Base-by-base conservation (phyloP, 495 filamentous ascomycete genomes). In the Penicillium odoratum region DNA sequence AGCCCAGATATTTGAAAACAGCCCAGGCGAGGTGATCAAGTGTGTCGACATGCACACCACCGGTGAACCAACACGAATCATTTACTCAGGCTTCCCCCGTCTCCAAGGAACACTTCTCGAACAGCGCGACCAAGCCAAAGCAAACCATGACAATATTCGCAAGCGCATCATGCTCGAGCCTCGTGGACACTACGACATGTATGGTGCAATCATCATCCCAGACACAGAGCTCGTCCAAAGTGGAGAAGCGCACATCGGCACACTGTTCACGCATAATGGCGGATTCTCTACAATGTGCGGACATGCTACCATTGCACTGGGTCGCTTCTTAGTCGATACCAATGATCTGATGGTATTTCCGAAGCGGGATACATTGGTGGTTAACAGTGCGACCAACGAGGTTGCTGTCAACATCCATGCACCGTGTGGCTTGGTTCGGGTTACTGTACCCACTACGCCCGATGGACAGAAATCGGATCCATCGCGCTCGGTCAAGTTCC, bases 201-300 rank as follows among this genome's bases (percentile, higher is more conserved):
- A 73, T 53, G 70, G 70, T 1, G 70, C 70, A 3, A 67, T 73
- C 40, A 59, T 73, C 46, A 26, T 56, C 1, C 59, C 57, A 1
- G 62, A 69, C n/a, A 70, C 68, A 15, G 70, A 73, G 31, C 58
- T 69, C 7, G 66, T 73, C 21, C 47, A 26, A 9, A 34, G 33
- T 18, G 57, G 79, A 77, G 76, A 82, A 72, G 74, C 65, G 62
- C 34, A 84, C 74, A 70, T 70, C 10, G 53, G 53, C 11, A 49
- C 45, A 26, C 21, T 56, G 11, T 56, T 69, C 57, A 66, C 57
- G 82, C 65, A 89, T 52, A 85, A 92, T 49, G 87, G 88, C 48
- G 92, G 90, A 25, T 96, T 91, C 66, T 81, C 83, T 11, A 87
- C 85, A 4, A 90, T 96, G 57, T 89, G 87, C 60, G 85, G 87